Base-by-base conservation (phyloP, 257 asterid genomes). In the Cinchona pubescens region DNA sequence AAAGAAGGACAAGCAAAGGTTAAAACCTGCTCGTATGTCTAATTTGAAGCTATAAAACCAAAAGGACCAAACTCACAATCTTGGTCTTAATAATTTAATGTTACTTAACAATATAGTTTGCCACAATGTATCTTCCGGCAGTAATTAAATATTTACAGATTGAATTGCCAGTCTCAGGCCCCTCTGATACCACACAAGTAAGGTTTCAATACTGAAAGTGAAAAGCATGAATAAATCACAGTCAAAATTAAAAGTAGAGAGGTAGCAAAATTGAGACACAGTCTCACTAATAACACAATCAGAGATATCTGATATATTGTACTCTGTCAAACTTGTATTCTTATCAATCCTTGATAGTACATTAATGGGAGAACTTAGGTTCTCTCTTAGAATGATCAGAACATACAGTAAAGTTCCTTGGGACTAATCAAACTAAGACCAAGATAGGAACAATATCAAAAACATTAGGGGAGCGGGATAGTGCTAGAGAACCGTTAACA, bases 351-450 rank as follows among this genome's bases (percentile, higher is more conserved):
- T 55, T n/a, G n/a, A n/a, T n/a, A 38, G 32, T 55, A 71, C 71
- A 65, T 59, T 27, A 78, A 66, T 16, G 55, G 67, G 72, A 79
- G 82, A 79, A 74, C 79, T 79, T 59, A 6, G 72, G 61, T 70
- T 73, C 82, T 74, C 79, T 49, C 62, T 51, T 63, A 49, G 23
- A 69, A 63, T 7, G 46, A 65, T 25, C 10, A 23, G 16, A 74
- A 53, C 23, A 21, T 16, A 61, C 21, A 73, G 8, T 21, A 5
- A 51, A 61, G 45, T 53, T 40, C 56, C 69, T 62, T 19, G 23
- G 45, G 21, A 60, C 77, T 73, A 46, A 61, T 73, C 59, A 59
- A 60, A 59, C 77, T 29, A 73, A 71, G 38, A 37, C 51, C 66
- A 0, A 67, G 25, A 49, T 18, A 27, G 42, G 35, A 40, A 12